Evolutionary conservation across 2,329 filamentous ascomycete species (phyloP).

Genomic region (Plenodomus tracheiphilus): DNA sequence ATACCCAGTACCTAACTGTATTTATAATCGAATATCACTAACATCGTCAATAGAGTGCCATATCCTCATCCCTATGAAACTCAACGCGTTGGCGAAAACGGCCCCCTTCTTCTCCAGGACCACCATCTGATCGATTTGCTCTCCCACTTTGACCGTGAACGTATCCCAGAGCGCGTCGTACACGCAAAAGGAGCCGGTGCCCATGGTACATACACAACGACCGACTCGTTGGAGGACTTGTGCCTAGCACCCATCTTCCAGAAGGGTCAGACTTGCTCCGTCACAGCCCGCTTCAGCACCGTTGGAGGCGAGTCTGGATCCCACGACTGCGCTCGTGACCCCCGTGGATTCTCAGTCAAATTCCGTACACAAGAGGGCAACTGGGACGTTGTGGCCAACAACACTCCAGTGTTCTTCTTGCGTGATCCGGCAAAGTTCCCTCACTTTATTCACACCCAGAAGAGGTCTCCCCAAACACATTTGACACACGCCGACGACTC

Average conservation of each 20-base stretch:
- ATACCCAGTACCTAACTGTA: too few relatives aligned
- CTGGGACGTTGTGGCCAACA: slow-evolving; percentile 73
- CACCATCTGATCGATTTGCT: slow-evolving; percentile 55
- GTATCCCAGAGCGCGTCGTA: slow-evolving; percentile 56
- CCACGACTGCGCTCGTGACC: slow-evolving; percentile 71
- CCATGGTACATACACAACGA: slow-evolving; percentile 54
- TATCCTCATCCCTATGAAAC: slow-evolving; percentile 62
- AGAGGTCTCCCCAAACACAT: slow-evolving; percentile 72
- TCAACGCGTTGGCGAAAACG: slow-evolving; percentile 61
- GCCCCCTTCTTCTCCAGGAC: slow-evolving; percentile 60
- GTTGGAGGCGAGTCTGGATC: slow-evolving; percentile 75
- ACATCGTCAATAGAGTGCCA: slow-evolving; percentile 41
- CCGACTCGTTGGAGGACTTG: slow-evolving; percentile 51
- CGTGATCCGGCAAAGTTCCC: slow-evolving; percentile 68
- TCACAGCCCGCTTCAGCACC: slow-evolving; percentile 72
- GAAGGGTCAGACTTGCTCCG: slow-evolving; percentile 69
- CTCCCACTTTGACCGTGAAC: slow-evolving; percentile 56
- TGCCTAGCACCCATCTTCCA: slow-evolving; percentile 54
- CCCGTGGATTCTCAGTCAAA: slow-evolving; percentile 73
- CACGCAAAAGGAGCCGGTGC: slow-evolving; percentile 56
- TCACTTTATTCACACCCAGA: slow-evolving; percentile 75
- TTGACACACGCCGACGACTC: slow-evolving; percentile 66
- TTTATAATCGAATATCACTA: neutral
- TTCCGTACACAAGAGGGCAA: slow-evolving; percentile 76
- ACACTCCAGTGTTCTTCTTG: slow-evolving; percentile 77